Percentiles rank a stretch among this genome's conserved stretches.
Conservation (phyloP, 2,329 filamentous ascomycete species). For the Thelonectria discophora region DNA sequence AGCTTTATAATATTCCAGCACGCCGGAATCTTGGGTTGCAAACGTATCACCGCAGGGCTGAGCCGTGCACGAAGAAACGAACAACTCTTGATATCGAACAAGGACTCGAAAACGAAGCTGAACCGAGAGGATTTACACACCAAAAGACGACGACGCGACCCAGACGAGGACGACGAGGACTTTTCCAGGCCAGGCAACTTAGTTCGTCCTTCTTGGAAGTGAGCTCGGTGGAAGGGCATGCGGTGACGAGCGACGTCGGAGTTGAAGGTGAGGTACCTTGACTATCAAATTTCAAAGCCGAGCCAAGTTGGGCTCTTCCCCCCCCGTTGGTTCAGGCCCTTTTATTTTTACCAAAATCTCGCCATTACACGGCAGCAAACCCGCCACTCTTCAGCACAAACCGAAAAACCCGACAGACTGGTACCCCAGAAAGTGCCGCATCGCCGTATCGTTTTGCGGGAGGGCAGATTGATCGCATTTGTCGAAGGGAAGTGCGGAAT, state of each 20-base stretch:
- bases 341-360: slow-evolving; percentile 3
- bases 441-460: background rate
- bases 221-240: slow-evolving; percentile 7
- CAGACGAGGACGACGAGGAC: background rate
- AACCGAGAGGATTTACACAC: background rate
- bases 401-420: slow-evolving; percentile 1
- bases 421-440: background rate
- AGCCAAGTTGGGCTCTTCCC: background rate
- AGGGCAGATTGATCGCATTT: background rate
- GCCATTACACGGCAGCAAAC: slow-evolving; percentile 5
- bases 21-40: too few relatives aligned
- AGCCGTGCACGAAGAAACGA: slow-evolving; percentile 6
- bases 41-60: slow-evolving; percentile 12
- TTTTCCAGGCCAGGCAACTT: background rate
- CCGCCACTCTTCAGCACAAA: background rate
- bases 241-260: slow-evolving; percentile 5
- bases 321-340: background rate
- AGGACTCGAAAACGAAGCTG: background rate
- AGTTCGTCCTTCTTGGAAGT: background rate
- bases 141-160: background rate
- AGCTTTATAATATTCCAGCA: slow-evolving; percentile 4
- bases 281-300: background rate
- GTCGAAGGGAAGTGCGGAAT: slow-evolving; percentile 1
- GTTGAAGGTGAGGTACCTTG: slow-evolving; percentile 11
- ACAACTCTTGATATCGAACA: too few relatives aligned